A percentile compares a stretch with the other conserved stretches of the same genome.
Evolutionary conservation across 2,329 filamentous ascomycete genomes (phyloP).

Genomic region (Alternaria viburni): DNA sequence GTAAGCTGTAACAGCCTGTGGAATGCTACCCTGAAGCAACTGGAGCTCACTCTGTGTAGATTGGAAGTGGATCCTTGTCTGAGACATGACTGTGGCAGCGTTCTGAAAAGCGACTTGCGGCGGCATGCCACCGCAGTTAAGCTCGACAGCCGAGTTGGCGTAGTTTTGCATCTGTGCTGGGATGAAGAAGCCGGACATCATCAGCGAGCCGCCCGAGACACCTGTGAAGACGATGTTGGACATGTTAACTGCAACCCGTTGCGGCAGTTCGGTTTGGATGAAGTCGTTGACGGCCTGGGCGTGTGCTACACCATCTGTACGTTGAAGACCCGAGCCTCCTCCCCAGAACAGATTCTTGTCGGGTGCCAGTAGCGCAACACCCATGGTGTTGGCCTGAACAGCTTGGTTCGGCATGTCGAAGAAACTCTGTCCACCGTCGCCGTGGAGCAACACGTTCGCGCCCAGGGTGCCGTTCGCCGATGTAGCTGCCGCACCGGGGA

Average conservation of each 20-base stretch:
- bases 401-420: slow-evolving; percentile 65
- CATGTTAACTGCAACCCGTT: slow-evolving; percentile 61
- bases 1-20: slow-evolving; percentile 58
- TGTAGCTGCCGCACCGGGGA: slow-evolving; percentile 54
- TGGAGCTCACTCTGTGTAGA: slow-evolving; percentile 60
- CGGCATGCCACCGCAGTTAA: slow-evolving; percentile 62
- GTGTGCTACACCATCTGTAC: slow-evolving; percentile 63
- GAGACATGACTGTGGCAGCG: slow-evolving; percentile 51
- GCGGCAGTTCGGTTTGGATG: slow-evolving; percentile 57
- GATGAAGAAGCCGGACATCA: slow-evolving; percentile 64
- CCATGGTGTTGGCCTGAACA: slow-evolving; percentile 59
- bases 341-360: slow-evolving; percentile 65
- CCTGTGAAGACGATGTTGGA: slow-evolving; percentile 64
- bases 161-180: slow-evolving; percentile 62
- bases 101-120: slow-evolving; percentile 61
- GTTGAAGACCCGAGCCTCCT: slow-evolving; percentile 58
- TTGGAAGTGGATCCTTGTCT: slow-evolving; percentile 64
- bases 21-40: slow-evolving; percentile 59
- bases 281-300: slow-evolving; percentile 63
- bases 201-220: slow-evolving; percentile 61
- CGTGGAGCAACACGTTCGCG: slow-evolving; percentile 65
- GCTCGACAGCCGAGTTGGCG: slow-evolving; percentile 58
- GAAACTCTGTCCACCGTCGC: slow-evolving; percentile 66
- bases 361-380: slow-evolving; percentile 62
- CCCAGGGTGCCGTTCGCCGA: slow-evolving; percentile 46